Evolutionary conservation across 179 eudicot species (phyloP), one percentile per base, ranked within the genome.

Genomic region (Monotropa hypopitys): DNA sequence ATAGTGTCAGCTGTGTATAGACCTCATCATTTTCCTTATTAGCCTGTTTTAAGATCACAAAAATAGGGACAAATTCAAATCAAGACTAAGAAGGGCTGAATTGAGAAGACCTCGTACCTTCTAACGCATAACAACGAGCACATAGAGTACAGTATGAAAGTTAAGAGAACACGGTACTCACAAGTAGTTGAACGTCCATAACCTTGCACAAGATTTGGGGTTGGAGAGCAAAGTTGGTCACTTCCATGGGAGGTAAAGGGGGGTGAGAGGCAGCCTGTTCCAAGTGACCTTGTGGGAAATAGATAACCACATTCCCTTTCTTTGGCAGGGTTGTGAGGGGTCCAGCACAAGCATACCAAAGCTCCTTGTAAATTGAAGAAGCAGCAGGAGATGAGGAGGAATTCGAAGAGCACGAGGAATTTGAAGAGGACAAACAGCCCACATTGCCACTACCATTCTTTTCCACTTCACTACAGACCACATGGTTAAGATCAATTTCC

Each of bases 321-420:
- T 77, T 88, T 20, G 97, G 98, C 28, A 90, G 84, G 53, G 80
- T 82, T 32, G 86, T 87, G 16, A 90, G 84, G 66, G 98, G 97
- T 0, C 97, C 98, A 84, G 93, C 93, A 90, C 97, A 91, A n/a
- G 98, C 97, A 86, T 93, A 90, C 98, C 98, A 91, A 50, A 91
- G 95, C 83, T 91, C 97, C 90, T 68, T 83, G 69, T 86, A 88
- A 50, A 84, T 81, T 45, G 90, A 82, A 18, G 87, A 83, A 56
- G 78, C 77, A 43, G 74, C 78, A 49, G 76, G 32, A 0, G 56
- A 72, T 69, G 75, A 72, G 28, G 83, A 79, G 47, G 82, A 78
- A 72, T 71, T 80, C 63, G 87, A 80, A 65, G 87, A 84, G 74
- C 73, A 77, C 59, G 87, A 84, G 40, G 85, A 86, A 26, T 77